Evolutionary conservation across 495 filamentous ascomycete species (phyloP).

Genomic region (Penicillium taxi): DNA sequence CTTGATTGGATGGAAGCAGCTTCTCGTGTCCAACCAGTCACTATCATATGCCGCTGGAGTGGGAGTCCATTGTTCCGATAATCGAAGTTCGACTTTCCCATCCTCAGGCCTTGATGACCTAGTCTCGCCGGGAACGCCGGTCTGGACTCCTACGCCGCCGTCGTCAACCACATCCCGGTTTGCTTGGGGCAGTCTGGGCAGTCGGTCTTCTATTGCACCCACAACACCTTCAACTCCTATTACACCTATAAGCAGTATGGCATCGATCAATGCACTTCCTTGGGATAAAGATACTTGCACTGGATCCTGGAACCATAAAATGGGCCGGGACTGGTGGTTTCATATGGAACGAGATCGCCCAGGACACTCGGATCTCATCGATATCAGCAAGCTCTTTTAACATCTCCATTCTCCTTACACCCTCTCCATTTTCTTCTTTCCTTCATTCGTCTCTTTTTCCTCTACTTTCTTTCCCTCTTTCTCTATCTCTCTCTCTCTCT

Average conservation of each 20-base stretch:
- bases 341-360: constrained; percentile 44
- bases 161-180: constrained; percentile 31
- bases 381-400: constrained; percentile 36
- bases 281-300: constrained; percentile 43
- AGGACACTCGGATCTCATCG: constrained; percentile 31
- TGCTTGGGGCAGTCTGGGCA: constrained; percentile 33
- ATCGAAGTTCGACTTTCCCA: constrained; percentile 15
- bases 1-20: constrained; percentile 39
- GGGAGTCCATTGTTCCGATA: constrained; percentile 34
- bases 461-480: constrained; percentile 10
- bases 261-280: constrained; percentile 22
- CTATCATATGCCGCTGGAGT: constrained; percentile 34
- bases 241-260: constrained; percentile 28
- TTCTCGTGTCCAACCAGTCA: constrained; percentile 37
- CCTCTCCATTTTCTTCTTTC: constrained; percentile 1
- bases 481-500: constrained; percentile 7
- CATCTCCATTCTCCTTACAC: background rate
- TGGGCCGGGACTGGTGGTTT: constrained; percentile 43
- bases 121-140: constrained; percentile 31
- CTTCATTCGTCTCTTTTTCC: constrained; percentile 1
- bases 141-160: too few species aligned
- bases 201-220: constrained; percentile 27
- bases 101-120: constrained; percentile 24
- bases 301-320: constrained; percentile 42
- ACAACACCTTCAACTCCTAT: constrained; percentile 31